phyloP scores from a whole-genome alignment of 257 asterid species.

The Verbena officinalis region DNA sequence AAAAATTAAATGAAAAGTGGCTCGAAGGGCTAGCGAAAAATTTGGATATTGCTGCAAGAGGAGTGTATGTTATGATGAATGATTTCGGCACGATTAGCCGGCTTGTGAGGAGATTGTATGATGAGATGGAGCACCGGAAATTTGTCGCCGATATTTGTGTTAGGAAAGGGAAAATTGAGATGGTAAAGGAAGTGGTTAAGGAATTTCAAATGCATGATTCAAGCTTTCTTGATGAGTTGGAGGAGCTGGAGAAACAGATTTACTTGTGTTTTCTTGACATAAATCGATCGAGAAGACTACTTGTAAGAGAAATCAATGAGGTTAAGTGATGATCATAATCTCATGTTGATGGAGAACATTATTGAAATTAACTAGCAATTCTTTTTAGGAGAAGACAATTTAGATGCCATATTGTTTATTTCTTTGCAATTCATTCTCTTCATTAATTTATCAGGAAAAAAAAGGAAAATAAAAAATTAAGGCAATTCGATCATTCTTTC shows the following conservation, averaged over 20 bases:
- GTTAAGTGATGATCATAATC: slow-evolving; percentile 1
- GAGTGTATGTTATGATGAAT: slow-evolving; percentile 61
- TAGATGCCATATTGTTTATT: background rate
- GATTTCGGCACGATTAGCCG: slow-evolving; percentile 65
- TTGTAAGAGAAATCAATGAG: slow-evolving; percentile 40
- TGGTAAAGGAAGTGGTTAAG: slow-evolving; percentile 57
- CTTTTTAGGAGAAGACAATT: background rate
- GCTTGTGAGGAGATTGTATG: slow-evolving; percentile 48
- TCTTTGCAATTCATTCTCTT: too few species aligned
- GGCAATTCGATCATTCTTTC: too few species aligned
- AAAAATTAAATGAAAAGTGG: slow-evolving; percentile 7
- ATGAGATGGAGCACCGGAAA: slow-evolving; percentile 64
- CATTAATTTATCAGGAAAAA: too few species aligned
- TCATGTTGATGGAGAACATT: background rate
- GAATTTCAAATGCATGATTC: slow-evolving; percentile 43
- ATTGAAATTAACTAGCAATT: background rate
- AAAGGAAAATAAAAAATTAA: too few species aligned
- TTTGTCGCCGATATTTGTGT: slow-evolving; percentile 52
- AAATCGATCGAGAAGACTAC: slow-evolving; percentile 57
- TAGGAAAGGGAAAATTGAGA: slow-evolving; percentile 49
- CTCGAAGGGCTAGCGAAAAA: slow-evolving; percentile 37
- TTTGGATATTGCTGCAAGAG: slow-evolving; percentile 71
- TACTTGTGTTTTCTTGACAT: slow-evolving; percentile 69
- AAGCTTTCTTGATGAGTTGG: slow-evolving; percentile 47
- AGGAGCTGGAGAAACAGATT: slow-evolving; percentile 68